phyloP scores from a whole-genome alignment of 805 yeast genomes.

The Yamadazyma sp. region DNA sequence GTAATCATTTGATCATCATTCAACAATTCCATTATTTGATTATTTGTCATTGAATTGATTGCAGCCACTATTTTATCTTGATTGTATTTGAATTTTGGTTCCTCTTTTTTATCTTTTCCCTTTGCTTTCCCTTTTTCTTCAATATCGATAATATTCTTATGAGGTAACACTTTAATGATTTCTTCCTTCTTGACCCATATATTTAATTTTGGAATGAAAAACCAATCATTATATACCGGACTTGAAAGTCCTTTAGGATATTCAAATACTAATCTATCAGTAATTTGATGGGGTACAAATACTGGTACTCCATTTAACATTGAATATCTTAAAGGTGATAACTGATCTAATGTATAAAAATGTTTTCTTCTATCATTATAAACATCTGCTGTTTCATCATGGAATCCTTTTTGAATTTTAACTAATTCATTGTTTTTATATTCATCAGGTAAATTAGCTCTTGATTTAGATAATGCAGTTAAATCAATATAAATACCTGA shows the following conservation, averaged over 20 bases:
- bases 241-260: conserved; percentile 17
- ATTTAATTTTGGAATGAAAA: conserved; percentile 14
- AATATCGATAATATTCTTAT: too few relatives aligned
- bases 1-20: conserved; percentile 17
- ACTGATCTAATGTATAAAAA: conserved; percentile 42
- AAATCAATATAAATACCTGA: conserved; percentile 60
- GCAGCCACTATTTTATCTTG: conserved; percentile 4
- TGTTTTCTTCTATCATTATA: conserved; percentile 58
- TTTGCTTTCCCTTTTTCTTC: conserved; percentile 9
- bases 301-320: conserved; percentile 48
- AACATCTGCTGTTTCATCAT: conserved; percentile 14
- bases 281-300: conserved; percentile 16
- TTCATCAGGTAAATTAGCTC: conserved; percentile 15
- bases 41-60: conserved; percentile 13
- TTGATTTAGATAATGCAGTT: conserved; percentile 36
- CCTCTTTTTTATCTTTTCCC: neutral
- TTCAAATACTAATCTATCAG: conserved; percentile 17
- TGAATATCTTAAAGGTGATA: conserved; percentile 51
- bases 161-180: conserved; percentile 10
- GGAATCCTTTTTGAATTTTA: conserved; percentile 5
- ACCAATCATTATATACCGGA: conserved; percentile 16
- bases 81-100: neutral
- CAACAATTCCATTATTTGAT: conserved; percentile 15
- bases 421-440: conserved; percentile 12
- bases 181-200: conserved; percentile 16